phyloP scores from a whole-genome alignment of 1,284 basidiomycete species.

The Ustilago sp. region DNA sequence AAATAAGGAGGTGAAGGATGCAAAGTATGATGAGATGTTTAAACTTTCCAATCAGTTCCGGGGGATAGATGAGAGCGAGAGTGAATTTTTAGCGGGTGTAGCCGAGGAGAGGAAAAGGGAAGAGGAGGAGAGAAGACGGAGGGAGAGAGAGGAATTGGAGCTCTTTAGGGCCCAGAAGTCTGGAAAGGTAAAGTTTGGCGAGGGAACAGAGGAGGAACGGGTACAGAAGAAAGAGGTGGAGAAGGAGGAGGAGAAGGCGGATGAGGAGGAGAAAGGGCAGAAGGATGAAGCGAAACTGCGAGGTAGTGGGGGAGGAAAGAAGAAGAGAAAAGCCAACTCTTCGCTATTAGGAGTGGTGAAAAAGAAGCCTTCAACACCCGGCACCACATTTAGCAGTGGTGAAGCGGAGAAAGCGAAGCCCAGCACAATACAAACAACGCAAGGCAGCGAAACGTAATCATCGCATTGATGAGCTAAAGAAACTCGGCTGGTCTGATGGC shows the following conservation, averaged over 20 bases:
- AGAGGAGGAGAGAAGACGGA: constrained; percentile 22
- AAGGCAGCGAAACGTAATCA: no score
- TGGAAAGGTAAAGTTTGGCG: not conserved
- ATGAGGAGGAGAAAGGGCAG: not conserved
- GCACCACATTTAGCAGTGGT: not conserved
- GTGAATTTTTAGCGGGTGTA: constrained; percentile 59
- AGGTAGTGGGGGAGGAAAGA: constrained; percentile 11
- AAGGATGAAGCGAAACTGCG: not conserved
- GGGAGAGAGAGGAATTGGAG: constrained; percentile 51
- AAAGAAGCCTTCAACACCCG: constrained; percentile 30
- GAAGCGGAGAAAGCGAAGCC: not conserved
- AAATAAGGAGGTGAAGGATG: constrained; percentile 62
- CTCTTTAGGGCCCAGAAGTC: constrained; percentile 25
- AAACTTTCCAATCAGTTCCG: constrained; percentile 66
- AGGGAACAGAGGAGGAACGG: not conserved
- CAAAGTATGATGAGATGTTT: constrained; percentile 58
- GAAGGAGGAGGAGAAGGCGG: not conserved
- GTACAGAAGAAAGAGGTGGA: not conserved
- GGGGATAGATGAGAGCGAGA: constrained; percentile 65
- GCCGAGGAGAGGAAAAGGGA: constrained; percentile 27
- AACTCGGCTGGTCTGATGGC: no score
- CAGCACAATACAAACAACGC: not conserved
- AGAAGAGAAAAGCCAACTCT: constrained; percentile 36
- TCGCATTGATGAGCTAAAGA: no score
- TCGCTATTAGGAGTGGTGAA: constrained; percentile 36